Evolutionary conservation across 2,329 filamentous ascomycete genomes (phyloP).

Genomic region (Ambrosiella cleistominuta): DNA sequence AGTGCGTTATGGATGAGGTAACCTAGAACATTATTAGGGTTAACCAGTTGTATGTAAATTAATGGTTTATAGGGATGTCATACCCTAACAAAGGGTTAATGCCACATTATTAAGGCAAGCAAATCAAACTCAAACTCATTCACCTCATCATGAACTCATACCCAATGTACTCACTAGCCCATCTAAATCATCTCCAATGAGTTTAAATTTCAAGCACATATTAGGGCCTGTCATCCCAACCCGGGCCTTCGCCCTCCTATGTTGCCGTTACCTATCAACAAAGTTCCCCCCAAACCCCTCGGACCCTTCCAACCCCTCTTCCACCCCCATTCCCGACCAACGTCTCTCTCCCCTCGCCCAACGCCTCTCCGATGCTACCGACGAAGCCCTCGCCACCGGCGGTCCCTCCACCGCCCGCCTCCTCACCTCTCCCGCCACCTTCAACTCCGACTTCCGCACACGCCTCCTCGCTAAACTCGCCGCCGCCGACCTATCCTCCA

Average conservation of each 20-base stretch:
- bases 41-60: too few relatives aligned
- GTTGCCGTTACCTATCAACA: neutral
- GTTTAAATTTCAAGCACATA: too few relatives aligned
- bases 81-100: too few relatives aligned
- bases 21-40: too few relatives aligned
- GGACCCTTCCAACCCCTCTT: neutral
- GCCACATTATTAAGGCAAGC: too few relatives aligned
- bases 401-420: constrained; percentile 34
- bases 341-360: constrained; percentile 20
- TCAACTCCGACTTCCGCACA: constrained; percentile 44
- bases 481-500: constrained; percentile 31
- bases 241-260: neutral
- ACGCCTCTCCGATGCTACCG: constrained; percentile 43
- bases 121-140: too few relatives aligned
- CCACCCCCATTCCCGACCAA: neutral
- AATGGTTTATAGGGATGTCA: too few relatives aligned
- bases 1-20: too few relatives aligned
- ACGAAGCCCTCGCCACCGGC: constrained; percentile 41
- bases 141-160: too few relatives aligned
- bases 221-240: neutral
- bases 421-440: constrained; percentile 38
- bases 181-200: too few relatives aligned
- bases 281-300: neutral
- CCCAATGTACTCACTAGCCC: too few relatives aligned
- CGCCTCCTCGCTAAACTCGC: constrained; percentile 39